Evolutionary conservation across 2,329 filamentous ascomycete genomes (phyloP), one percentile per base, ranked within the genome.

Genomic region (Lachnellula occidentalis): DNA sequence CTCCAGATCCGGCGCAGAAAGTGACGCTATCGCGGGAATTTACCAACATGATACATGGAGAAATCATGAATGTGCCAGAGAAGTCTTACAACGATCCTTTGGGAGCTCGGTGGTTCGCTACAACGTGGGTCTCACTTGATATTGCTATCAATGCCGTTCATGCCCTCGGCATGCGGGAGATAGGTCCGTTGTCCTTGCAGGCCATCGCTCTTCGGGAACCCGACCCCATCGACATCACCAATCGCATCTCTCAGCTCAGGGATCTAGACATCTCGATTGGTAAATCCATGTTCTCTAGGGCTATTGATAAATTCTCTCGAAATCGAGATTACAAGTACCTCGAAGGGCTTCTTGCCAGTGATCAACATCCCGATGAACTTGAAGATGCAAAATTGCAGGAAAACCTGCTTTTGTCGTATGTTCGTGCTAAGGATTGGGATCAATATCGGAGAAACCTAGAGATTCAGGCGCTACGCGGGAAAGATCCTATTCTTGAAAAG

Each of bases 61-160:
- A 67, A 51, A 61, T 61, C 21, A 57, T 68, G 41, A 54, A 64
- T 45, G 61, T 69, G 6, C 52, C 64, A 19, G 70, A 65, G 36
- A 82, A 78, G 56, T 70, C 72, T 8, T 80, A 83, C 58, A 86
- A 81, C 64, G 89, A 94, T 68, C 72, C 75, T 0, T 78, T 95
- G 31, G 86, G 88, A 17, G 87, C 91, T n/a, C 81, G 85, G 59
- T 83, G 90, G 73, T 92, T 96, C 67, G 91, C 91, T 9, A 87
- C 85, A 1, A 85, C 77, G 54, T 87, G 88, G 69, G 78, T 94
- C 21, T 81, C 85, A 1, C 75, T 91, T 9, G 83, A 92, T 53
- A 80, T 86, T 60, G 82, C 90, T 24, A 82, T 95, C 52, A 80
- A 80, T 34, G 78, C 88, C 6, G 74, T 94, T 17, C 77, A 80